Evolutionary conservation across 202 grass and related monocot genomes (phyloP), one percentile per base, ranked within the genome.

Genomic region (Zizania palustris): DNA sequence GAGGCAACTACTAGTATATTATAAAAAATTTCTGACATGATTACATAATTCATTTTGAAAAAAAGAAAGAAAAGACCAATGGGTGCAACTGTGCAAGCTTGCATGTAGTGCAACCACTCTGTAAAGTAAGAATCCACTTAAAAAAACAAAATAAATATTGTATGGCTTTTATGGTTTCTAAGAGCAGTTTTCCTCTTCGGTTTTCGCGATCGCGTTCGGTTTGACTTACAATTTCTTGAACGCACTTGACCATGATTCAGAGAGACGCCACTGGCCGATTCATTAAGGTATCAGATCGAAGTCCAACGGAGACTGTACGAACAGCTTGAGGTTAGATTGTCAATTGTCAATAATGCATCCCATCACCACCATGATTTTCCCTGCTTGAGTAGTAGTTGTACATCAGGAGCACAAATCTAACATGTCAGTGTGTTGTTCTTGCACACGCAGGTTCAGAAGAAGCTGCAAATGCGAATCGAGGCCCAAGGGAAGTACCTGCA

Each of bases 401-500:
- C 39, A 3, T 4, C 63, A 51, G 12, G 36, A 42, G 51, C 18
- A 67, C 38, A 67, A 42, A 3, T 55, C 2, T 77, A 51, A 56
- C 38, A 12, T 4, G 16, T 55, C 0, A 6, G 11, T 34, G 11
- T 60, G 14, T 5, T 74, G 14, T 3, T 78, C 58, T 57, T 75
- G 2, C 9, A 55, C 8, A 14, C 64, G 19, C 82, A 98, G 96
- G 91, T 98, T 71, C 96, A 98, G 66, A 98, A 92, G 77, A 98
- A 92, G 74, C 71, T 98, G 71, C 96, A 99, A 73, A 88, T 88
- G 83, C 85, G 96, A 83, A 95, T 98, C 8, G 89, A 98, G 78
- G 89, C 96, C n/a, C 96, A 99, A 88, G 91, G 91, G 22, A 95
- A 92, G 72, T 98, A 98, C 48, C 78, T 98, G 65, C 95, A 92